Conservation (phyloP, 2,329 filamentous ascomycete genomes). For the Aureobasidium sp. region DNA sequence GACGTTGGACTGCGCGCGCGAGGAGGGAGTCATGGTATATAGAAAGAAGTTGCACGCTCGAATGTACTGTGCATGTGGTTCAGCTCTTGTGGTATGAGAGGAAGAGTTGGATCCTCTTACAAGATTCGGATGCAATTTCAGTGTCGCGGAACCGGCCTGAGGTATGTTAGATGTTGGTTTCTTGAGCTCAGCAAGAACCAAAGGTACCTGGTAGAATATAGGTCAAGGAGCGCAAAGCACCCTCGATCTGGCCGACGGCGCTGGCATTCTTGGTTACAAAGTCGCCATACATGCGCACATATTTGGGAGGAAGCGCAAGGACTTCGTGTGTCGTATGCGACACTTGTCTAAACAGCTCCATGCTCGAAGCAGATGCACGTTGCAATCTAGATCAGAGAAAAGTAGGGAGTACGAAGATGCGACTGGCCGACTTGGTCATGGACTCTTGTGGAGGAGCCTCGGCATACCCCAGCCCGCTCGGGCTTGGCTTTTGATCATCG, state of each 20-base stretch:
- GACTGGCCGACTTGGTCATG: neutral
- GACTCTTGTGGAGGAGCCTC: conserved; percentile 1
- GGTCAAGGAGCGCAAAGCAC: conserved; percentile 79
- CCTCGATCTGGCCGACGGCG: conserved; percentile 92
- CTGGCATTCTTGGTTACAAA: conserved; percentile 94
- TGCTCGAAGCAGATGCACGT: neutral
- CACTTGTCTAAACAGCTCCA: conserved; percentile 14
- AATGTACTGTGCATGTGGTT: conserved; percentile 52
- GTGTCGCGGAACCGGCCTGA: conserved; percentile 78
- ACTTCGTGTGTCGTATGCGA: conserved; percentile 12
- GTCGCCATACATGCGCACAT: conserved; percentile 58
- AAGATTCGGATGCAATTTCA: conserved; percentile 86
- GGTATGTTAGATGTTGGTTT: conserved; percentile 16
- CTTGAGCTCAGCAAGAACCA: conserved; percentile 13
- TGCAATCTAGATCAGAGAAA: neutral
- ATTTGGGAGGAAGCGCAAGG: conserved; percentile 22
- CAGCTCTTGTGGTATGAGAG: conserved; percentile 14
- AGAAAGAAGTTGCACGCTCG: conserved; percentile 78
- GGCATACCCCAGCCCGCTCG: neutral
- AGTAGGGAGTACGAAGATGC: neutral
- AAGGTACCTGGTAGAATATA: conserved; percentile 79
- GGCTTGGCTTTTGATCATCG: neutral
- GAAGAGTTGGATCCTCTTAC: conserved; percentile 28
- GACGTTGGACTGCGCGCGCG: conserved; percentile 50
- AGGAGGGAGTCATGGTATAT: conserved; percentile 89